Evolutionary conservation across 129 eudicot genomes (phyloP).

Genomic region (Logfia minima): DNA sequence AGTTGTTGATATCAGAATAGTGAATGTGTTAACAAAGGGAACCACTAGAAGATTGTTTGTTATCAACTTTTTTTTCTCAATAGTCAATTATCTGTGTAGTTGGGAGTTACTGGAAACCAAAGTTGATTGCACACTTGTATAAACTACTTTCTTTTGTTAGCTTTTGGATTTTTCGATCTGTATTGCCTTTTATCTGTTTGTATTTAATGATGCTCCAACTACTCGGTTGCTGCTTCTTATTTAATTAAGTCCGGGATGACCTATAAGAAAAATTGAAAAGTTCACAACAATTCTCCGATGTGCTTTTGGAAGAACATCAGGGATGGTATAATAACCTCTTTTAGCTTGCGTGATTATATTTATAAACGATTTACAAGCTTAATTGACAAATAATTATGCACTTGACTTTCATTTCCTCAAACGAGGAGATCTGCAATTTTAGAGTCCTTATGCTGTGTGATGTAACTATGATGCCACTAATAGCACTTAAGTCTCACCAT

Average conservation of each 20-base stretch:
- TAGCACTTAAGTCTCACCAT: no score
- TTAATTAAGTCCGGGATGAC: not conserved
- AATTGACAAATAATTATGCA: no score
- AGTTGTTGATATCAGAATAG: constrained; percentile 9
- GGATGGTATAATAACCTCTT: not conserved
- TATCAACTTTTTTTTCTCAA: not conserved
- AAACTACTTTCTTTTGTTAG: constrained; percentile 7
- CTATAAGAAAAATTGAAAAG: not conserved
- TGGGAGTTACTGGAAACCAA: constrained; percentile 1
- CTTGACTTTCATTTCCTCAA: no score
- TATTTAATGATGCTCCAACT: not conserved
- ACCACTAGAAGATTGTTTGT: constrained; percentile 7
- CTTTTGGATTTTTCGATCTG: not conserved
- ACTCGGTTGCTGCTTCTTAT: not conserved
- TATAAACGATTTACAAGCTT: no score
- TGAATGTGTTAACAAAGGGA: not conserved
- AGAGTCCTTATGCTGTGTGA: no score
- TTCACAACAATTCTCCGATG: constrained; percentile 1
- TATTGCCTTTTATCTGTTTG: not conserved
- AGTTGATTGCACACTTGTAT: not conserved
- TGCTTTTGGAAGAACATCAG: constrained; percentile 2
- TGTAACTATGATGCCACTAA: no score
- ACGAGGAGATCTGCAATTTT: no score
- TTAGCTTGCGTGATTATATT: constrained; percentile 5
- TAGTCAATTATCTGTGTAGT: constrained; percentile 11